Conservation (phyloP, 257 asterid genomes). For the Solanum virginianum region DNA sequence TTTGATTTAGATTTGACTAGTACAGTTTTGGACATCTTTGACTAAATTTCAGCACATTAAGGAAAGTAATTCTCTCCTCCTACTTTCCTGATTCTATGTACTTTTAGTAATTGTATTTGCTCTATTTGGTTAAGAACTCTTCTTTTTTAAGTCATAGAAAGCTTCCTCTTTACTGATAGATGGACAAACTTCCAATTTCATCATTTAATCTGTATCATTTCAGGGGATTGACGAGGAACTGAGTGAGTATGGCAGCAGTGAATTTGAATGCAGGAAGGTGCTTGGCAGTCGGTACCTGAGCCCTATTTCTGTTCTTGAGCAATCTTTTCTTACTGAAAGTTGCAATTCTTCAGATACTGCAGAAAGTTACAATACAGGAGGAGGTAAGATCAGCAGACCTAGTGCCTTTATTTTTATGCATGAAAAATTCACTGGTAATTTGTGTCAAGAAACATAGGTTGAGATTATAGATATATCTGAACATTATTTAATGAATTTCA, state of each 20-base stretch:
- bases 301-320: slow-evolving; percentile 34
- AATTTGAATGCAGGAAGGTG: slow-evolving; percentile 18
- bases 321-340: slow-evolving; percentile 21
- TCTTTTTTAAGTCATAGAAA: neutral
- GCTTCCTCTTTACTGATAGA: neutral
- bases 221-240: slow-evolving; percentile 31
- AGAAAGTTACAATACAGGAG: slow-evolving; percentile 34
- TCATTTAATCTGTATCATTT: neutral
- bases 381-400: slow-evolving; percentile 26
- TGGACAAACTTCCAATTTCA: neutral
- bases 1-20: neutral
- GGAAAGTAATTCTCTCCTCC: neutral
- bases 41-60: neutral
- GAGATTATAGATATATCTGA: neutral
- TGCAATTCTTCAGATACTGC: slow-evolving; percentile 33
- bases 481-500: slow-evolving; percentile 13
- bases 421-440: neutral
- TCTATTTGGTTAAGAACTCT: neutral
- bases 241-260: slow-evolving; percentile 15
- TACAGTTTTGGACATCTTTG: neutral
- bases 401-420: neutral
- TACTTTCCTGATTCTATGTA: neutral
- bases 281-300: slow-evolving; percentile 26
- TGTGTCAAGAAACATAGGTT: neutral
- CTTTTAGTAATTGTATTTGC: neutral